phyloP scores from a whole-genome alignment of 441 rosid species.

The Pelargonium cotyledonis region DNA sequence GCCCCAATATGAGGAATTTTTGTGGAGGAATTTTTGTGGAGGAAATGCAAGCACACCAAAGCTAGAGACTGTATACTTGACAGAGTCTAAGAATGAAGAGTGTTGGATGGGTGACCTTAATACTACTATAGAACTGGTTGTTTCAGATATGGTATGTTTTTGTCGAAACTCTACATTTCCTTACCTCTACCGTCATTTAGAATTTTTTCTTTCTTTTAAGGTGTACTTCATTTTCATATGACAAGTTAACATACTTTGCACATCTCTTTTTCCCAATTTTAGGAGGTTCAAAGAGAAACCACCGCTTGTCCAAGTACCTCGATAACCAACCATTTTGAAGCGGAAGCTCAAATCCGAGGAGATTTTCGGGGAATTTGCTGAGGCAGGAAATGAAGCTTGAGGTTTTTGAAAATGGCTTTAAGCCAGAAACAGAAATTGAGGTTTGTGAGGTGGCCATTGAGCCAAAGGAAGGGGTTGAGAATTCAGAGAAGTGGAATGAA shows the following conservation, averaged over 20 bases:
- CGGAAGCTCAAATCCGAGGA: neutral
- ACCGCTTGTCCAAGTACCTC: neutral
- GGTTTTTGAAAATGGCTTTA: neutral
- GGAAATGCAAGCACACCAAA: neutral
- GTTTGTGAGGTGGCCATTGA: neutral
- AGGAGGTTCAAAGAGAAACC: neutral
- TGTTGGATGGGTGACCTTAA: conserved; percentile 6
- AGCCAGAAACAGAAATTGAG: neutral
- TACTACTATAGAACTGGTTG: neutral
- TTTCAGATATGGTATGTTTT: conserved; percentile 6
- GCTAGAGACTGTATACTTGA: neutral
- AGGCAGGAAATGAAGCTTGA: neutral
- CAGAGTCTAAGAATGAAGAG: neutral
- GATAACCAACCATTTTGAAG: neutral
- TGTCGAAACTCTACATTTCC: too few species aligned
- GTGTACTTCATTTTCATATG: too few species aligned
- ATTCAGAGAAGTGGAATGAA: too few species aligned
- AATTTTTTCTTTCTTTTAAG: too few species aligned
- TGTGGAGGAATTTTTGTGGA: neutral
- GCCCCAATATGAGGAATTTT: neutral
- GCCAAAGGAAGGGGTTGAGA: neutral
- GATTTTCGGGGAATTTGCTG: neutral
- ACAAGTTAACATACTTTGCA: neutral
- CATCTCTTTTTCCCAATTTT: neutral
- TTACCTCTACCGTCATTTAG: too few species aligned